A percentile compares a stretch with the other conserved stretches of the same genome.
Conservation (phyloP, 148 eudicot genomes). For the Persicaria tinctoria region DNA sequence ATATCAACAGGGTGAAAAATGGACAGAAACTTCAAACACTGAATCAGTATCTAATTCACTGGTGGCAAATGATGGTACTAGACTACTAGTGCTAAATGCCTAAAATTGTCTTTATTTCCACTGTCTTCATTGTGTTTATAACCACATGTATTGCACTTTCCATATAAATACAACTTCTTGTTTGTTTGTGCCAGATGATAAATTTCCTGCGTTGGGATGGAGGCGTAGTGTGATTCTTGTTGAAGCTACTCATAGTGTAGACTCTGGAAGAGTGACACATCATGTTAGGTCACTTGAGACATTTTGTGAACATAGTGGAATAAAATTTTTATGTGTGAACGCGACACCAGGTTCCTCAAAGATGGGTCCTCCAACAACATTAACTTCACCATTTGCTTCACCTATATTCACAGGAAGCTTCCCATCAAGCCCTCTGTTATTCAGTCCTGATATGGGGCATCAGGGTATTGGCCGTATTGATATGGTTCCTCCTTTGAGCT, state of each 20-base stretch:
- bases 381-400: constrained; percentile 67
- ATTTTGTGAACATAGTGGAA: constrained; percentile 62
- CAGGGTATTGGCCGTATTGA: constrained; percentile 60
- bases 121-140: neutral
- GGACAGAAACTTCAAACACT: constrained; percentile 39
- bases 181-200: constrained; percentile 30
- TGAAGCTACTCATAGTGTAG: constrained; percentile 85
- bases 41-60: constrained; percentile 38
- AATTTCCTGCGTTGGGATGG: constrained; percentile 77
- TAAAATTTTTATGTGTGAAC: constrained; percentile 49
- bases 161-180: constrained; percentile 1
- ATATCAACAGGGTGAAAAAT: constrained; percentile 58
- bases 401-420: constrained; percentile 98
- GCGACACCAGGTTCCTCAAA: constrained; percentile 41
- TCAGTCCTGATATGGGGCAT: constrained; percentile 70
- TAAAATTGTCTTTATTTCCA: constrained; percentile 7
- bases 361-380: constrained; percentile 35
- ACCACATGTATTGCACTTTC: neutral
- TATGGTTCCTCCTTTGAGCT: constrained; percentile 83
- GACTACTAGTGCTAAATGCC: neutral
- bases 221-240: constrained; percentile 86
- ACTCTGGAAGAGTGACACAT: constrained; percentile 84
- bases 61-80: constrained; percentile 35
- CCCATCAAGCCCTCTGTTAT: constrained; percentile 78
- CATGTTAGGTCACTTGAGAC: constrained; percentile 90